Percentiles rank a stretch among this genome's conserved stretches.
These are phyloP conservation scores for Umbelopsis sp. DNA, from an alignment of 371 early-diverging fungal species.

Conservation along the genomic window DNA sequence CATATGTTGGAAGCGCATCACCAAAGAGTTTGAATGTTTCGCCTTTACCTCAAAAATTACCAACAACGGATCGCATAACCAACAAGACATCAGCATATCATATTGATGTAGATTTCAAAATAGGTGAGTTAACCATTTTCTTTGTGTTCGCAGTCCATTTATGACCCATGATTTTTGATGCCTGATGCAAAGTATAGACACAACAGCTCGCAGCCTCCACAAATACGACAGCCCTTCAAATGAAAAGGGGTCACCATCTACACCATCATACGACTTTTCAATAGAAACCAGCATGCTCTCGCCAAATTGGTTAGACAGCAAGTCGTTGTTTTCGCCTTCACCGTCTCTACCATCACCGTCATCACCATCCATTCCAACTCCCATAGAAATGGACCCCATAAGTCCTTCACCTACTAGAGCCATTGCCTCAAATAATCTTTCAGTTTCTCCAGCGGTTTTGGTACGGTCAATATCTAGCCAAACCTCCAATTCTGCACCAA, in stretches of 20 bases:
- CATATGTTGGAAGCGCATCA: background rate
- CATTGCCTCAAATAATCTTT: background rate
- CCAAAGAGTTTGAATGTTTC: background rate
- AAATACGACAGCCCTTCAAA: background rate
- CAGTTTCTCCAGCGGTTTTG: background rate
- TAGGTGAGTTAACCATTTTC: background rate
- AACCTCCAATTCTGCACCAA: background rate
- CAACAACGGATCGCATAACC: background rate
- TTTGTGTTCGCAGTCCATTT: too few relatives aligned
- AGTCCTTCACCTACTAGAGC: background rate
- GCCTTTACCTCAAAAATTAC: background rate
- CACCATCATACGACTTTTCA: background rate
- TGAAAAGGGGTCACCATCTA: background rate
- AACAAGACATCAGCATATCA: background rate
- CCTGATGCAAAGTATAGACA: background rate
- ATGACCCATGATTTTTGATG: background rate
- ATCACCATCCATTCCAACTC: background rate
- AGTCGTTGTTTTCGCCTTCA: background rate
- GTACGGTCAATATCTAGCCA: background rate
- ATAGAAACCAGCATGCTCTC: background rate
- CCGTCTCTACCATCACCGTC: background rate
- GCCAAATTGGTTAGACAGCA: background rate
- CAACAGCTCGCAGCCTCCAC: background rate
- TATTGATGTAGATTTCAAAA: background rate
- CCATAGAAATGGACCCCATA: background rate